Evolutionary conservation across 768 basidiomycete species (phyloP).

Genomic region (Leccinellum luteum): DNA sequence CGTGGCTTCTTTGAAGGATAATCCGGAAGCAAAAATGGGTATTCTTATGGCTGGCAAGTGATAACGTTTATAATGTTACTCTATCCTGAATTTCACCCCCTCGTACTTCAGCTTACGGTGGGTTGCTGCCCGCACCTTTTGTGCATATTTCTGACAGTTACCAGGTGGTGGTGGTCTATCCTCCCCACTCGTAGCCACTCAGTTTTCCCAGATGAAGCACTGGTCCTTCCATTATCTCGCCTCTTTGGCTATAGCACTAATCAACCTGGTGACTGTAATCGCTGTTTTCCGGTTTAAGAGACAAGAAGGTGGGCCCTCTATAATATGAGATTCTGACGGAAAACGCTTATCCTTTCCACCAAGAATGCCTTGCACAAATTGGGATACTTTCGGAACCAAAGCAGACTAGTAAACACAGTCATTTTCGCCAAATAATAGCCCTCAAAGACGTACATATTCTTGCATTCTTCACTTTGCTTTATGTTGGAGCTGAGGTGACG

Average conservation of each 20-base stretch:
- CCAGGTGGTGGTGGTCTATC: slow-evolving; percentile 47
- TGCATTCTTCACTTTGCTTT: slow-evolving; percentile 44
- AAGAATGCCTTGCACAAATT: slow-evolving; percentile 38
- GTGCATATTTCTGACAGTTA: background rate
- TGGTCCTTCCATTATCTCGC: slow-evolving; percentile 45
- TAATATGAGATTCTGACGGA: background rate
- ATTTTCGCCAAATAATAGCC: slow-evolving; percentile 45
- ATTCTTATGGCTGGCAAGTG: slow-evolving; percentile 49
- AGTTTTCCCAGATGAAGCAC: slow-evolving; percentile 38
- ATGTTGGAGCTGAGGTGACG: slow-evolving; percentile 54
- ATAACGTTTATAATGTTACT: background rate
- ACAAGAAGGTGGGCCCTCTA: slow-evolving; percentile 53
- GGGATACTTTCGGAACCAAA: slow-evolving; percentile 31
- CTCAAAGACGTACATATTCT: slow-evolving; percentile 43
- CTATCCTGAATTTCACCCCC: background rate
- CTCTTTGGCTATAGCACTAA: slow-evolving; percentile 63
- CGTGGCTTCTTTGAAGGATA: slow-evolving; percentile 56
- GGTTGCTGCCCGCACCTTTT: background rate
- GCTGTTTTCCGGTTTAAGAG: slow-evolving; percentile 61
- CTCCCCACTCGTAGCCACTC: slow-evolving; percentile 53
- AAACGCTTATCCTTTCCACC: background rate
- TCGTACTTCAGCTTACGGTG: slow-evolving; percentile 13
- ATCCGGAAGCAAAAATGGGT: slow-evolving; percentile 65
- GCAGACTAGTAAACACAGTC: slow-evolving; percentile 32
- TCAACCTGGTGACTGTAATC: slow-evolving; percentile 50